Evolutionary conservation across 2,329 filamentous ascomycete genomes (phyloP).

Genomic region (Aspergillus alliaceus): DNA sequence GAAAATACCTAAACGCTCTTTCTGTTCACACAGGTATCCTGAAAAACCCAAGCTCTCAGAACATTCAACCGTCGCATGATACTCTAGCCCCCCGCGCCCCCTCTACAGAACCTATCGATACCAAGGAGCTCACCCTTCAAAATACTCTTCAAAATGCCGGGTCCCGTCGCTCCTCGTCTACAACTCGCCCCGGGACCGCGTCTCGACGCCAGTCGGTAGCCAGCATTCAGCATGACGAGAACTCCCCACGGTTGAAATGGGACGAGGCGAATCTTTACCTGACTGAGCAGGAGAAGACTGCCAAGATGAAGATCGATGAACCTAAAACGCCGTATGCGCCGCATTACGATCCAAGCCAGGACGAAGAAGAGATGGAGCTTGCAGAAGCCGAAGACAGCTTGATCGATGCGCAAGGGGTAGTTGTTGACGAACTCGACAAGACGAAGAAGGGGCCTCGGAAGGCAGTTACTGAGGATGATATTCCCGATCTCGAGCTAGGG

Average conservation of each 20-base stretch:
- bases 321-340: constrained; percentile 96
- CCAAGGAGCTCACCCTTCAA: constrained; percentile 87
- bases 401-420: constrained; percentile 69
- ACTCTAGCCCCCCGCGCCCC: constrained; percentile 41
- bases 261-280: constrained; percentile 98
- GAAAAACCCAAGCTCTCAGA: constrained; percentile 67
- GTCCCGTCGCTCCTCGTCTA: constrained; percentile 78
- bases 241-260: constrained; percentile 85
- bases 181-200: constrained; percentile 59
- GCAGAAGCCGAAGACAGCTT: constrained; percentile 36
- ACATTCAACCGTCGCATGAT: constrained; percentile 57
- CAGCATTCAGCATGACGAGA: constrained; percentile 54
- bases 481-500: constrained; percentile 86
- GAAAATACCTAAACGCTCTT: neutral
- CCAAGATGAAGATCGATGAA: constrained; percentile 98
- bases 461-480: constrained; percentile 67
- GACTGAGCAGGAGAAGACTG: constrained; percentile 90
- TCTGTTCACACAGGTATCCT: constrained; percentile 69
- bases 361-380: constrained; percentile 65
- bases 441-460: constrained; percentile 47
- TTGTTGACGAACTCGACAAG: constrained; percentile 66
- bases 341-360: constrained; percentile 86
- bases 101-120: constrained; percentile 47
- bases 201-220: constrained; percentile 71
- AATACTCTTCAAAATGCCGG: constrained; percentile 96